These are phyloP conservation scores for Yarrowia alimentaria DNA, from an alignment of 805 yeast species.

Conservation along the genomic window DNA sequence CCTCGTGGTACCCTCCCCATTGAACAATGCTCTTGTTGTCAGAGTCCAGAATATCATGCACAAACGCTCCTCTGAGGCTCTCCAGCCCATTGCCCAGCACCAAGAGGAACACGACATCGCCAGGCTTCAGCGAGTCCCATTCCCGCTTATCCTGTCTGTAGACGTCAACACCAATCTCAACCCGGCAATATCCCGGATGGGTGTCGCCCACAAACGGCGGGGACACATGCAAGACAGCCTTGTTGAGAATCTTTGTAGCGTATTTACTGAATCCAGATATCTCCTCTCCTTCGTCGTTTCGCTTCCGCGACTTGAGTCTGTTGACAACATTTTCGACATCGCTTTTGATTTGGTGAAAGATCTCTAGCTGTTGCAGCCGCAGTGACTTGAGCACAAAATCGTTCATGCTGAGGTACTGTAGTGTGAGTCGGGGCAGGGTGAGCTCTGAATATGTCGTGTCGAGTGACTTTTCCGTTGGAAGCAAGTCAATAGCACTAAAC, in stretches of 20 bases:
- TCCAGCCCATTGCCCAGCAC: slow-evolving; percentile 34
- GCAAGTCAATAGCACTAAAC: slow-evolving; percentile 14
- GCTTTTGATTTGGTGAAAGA: slow-evolving; percentile 31
- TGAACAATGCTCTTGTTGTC: slow-evolving; percentile 28
- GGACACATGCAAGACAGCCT: slow-evolving; percentile 33
- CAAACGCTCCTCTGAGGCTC: slow-evolving; percentile 34
- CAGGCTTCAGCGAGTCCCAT: slow-evolving; percentile 36
- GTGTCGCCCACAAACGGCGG: slow-evolving; percentile 35
- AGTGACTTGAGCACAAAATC: slow-evolving; percentile 38
- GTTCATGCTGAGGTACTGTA: slow-evolving; percentile 37
- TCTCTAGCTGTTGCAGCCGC: slow-evolving; percentile 33
- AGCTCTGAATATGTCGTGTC: slow-evolving; percentile 25
- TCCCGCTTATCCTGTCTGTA: slow-evolving; percentile 32
- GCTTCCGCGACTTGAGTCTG: slow-evolving; percentile 31
- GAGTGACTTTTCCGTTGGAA: slow-evolving; percentile 28
- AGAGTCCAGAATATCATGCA: slow-evolving; percentile 35
- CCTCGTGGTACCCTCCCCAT: slow-evolving; percentile 13
- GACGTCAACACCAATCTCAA: slow-evolving; percentile 35
- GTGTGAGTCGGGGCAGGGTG: slow-evolving; percentile 34
- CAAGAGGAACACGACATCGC: slow-evolving; percentile 36
- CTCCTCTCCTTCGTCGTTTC: slow-evolving; percentile 7
- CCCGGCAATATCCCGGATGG: slow-evolving; percentile 34
- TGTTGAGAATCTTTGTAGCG: slow-evolving; percentile 33
- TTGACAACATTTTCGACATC: slow-evolving; percentile 33
- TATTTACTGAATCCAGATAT: slow-evolving; percentile 20